Evolutionary conservation across 163 green algal genomes (phyloP), one percentile per base, ranked within the genome.

Genomic region (Prototheca wickerhamii): DNA sequence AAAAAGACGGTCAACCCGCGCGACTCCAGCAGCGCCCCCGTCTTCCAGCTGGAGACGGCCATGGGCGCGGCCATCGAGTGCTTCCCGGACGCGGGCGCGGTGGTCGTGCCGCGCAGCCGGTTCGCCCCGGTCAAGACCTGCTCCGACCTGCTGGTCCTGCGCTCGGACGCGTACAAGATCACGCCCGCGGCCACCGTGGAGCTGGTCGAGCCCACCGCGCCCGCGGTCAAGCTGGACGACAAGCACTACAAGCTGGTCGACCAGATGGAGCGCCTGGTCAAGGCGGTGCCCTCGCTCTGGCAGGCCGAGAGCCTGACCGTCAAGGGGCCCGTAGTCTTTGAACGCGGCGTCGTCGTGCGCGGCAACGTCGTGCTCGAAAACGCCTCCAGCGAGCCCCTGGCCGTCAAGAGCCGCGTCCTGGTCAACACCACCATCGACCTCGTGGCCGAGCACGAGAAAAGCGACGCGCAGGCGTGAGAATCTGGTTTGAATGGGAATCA

Each of bases 71-170:
- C 91, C 65, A 95, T 97, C 61, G 88, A 96, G 80, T 95, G 88
- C 83, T 96, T 97, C 59, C 81, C 91, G 33, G 76, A 75, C 29
- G 83, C 90, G 30, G 77, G 74, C 37, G 91, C 91, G 1, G 82
- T 97, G 29, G 87, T 95, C 43, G 91, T 97, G 46, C 91, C 91
- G 0, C 86, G 91, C 44, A 82, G 82, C 0, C 85, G 91, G 35
- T 97, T 97, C 59, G 83, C 92, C 5, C 91, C 91, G 20, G 91
- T 97, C 52, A 97, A 97, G 83, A 96, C 91, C 28, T 92, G 84
- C 81, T 86, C 74, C 53, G 91, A 97, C 73, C 79, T 97, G 2
- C 92, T 97, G 60, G 77, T 84, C 34, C 85, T 97, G 61, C 80
- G 87, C 28, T 86, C 76, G 3, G 67, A 80, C 31, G 76, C 74